A percentile compares a stretch with the other conserved stretches of the same genome.
These are phyloP conservation scores for Pinus albicaulis DNA, from an alignment of 75 land plant genomes.

Conservation along the genomic window DNA sequence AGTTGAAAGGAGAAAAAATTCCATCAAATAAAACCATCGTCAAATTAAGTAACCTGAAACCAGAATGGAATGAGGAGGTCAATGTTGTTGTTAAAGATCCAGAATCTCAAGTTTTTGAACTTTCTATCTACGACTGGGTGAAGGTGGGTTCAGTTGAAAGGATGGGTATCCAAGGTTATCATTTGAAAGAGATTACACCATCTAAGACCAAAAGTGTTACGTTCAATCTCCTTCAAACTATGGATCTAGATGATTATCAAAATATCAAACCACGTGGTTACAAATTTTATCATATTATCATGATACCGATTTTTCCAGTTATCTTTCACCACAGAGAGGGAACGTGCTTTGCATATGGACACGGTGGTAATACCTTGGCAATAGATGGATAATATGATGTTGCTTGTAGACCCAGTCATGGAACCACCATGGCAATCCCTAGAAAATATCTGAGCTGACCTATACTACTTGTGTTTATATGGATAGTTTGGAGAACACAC, in stretches of 20 bases:
- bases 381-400: too few relatives aligned
- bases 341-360: too few relatives aligned
- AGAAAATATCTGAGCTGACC: too few relatives aligned
- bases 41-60: slow-evolving; percentile 69
- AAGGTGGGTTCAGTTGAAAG: slow-evolving; percentile 79
- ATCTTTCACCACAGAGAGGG: too few relatives aligned
- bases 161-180: slow-evolving; percentile 70
- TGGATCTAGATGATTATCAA: slow-evolving; percentile 67
- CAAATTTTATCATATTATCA: too few relatives aligned
- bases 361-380: too few relatives aligned
- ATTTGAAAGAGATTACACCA: slow-evolving; percentile 65
- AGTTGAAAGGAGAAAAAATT: slow-evolving; percentile 61
- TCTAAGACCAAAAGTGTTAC: slow-evolving; percentile 58
- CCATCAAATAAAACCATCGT: slow-evolving; percentile 78
- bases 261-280: slow-evolving; percentile 83
- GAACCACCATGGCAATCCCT: too few relatives aligned
- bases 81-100: slow-evolving; percentile 66
- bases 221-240: slow-evolving; percentile 55
- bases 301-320: too few relatives aligned
- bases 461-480: too few relatives aligned
- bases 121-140: slow-evolving; percentile 75
- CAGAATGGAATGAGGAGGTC: slow-evolving; percentile 92
- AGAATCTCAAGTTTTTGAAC: slow-evolving; percentile 65
- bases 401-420: too few relatives aligned
- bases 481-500: too few relatives aligned